These are phyloP conservation scores for Fusarium sp. DNA, from an alignment of 2,329 filamentous ascomycete genomes.

Conservation along the genomic window DNA sequence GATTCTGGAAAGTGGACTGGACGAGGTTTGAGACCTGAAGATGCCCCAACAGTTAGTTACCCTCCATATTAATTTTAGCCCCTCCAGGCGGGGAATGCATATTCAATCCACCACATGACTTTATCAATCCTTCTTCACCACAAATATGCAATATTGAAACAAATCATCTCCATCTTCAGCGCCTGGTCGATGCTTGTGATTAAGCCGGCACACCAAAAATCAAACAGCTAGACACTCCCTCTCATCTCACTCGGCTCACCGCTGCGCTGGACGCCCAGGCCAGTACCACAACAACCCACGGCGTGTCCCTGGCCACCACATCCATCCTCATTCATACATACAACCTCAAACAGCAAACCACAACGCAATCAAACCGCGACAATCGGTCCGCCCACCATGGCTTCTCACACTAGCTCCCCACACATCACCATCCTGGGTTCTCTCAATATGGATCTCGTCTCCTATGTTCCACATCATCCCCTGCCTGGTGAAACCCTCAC, in stretches of 20 bases:
- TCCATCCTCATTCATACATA: conserved; percentile 10
- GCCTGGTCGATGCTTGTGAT: neutral
- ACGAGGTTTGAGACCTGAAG: neutral
- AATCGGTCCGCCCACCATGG: conserved; percentile 27
- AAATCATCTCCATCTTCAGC: neutral
- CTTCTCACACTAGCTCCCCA: conserved; percentile 40
- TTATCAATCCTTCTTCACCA: conserved; percentile 7
- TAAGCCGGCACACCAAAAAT: neutral
- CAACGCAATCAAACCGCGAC: neutral
- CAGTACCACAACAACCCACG: neutral
- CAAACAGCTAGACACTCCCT: neutral
- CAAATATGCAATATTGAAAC: conserved; percentile 12
- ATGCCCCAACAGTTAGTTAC: neutral
- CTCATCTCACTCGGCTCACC: neutral
- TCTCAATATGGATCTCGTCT: conserved; percentile 93
- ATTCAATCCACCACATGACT: conserved; percentile 10
- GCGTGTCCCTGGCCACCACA: conserved; percentile 9
- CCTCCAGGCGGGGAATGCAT: conserved; percentile 14
- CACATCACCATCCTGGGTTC: conserved; percentile 88
- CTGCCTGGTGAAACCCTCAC: conserved; percentile 88
- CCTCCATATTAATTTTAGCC: neutral
- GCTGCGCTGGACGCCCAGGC: neutral
- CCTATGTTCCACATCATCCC: conserved; percentile 84
- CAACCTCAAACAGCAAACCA: conserved; percentile 1
- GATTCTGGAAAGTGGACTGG: neutral